Evolutionary conservation across 345 rosid genomes (phyloP), one percentile per base, ranked within the genome.

Genomic region (Cardamine chenopodiifolia): DNA sequence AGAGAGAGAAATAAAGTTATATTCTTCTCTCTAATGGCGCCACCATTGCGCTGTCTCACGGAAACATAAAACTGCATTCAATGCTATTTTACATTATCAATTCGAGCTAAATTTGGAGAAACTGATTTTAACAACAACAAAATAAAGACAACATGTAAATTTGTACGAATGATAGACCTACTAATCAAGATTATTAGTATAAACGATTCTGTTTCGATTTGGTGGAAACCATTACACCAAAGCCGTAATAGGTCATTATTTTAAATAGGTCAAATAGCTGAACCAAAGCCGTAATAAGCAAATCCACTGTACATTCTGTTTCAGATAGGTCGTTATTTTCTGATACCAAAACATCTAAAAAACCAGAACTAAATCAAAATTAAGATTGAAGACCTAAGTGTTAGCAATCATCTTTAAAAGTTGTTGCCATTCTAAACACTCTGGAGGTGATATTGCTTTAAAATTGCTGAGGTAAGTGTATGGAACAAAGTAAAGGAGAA

Each of bases 1-100:
- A 74, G 72, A 66, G 67, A 74, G 78, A 74, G 72, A 74, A 22
- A 72, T 18, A 34, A 22, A 22, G 32, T 55, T 25, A 52, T 40
- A 28, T 63, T 44, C 17, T 44, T 66, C 22, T 73, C 50, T 35
- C 15, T 53, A 11, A 58, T 39, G 70, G 25, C 57, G 57, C 71
- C 71, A 73, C 71, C 59, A 63, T 62, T 54, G 58, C 65, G 50
- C 50, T 65, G 57, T 45, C 64, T 71, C 49, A 49, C 60, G 37
- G 37, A 23, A 50, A 23, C 52, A n/a, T 50, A 32, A 61, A 39
- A 53, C 42, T 40, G 31, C 42, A 28, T 50, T 72, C 37, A 48
- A 2, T 20, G 26, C 37, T 60, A 19, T 70, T 70, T 59, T 62
- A 59, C 67, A 34, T 35, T 3, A 61, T 22, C 49, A 8, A 19